Conservation (phyloP, 2,329 filamentous ascomycete genomes). For the Colletotrichum musicola region DNA sequence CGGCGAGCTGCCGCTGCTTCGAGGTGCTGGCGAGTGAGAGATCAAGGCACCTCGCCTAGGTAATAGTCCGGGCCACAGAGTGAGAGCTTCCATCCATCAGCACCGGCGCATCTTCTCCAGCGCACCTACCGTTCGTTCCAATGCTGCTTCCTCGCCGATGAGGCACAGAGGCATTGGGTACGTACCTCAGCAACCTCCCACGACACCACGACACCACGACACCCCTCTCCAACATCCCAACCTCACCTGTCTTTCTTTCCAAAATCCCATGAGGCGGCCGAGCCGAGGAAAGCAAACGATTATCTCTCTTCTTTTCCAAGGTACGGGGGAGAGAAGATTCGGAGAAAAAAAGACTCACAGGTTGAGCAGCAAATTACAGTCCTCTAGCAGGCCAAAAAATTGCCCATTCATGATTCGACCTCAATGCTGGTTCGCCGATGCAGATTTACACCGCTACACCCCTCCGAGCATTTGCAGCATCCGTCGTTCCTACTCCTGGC, state of each 20-base stretch:
- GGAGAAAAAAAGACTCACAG: not conserved
- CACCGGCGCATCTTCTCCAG: constrained; percentile 21
- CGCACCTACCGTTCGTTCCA: too few species aligned
- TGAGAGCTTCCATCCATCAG: not conserved
- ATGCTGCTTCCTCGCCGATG: too few species aligned
- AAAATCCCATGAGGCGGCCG: constrained; percentile 13
- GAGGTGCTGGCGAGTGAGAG: not conserved
- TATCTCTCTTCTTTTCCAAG: not conserved
- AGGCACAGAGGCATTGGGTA: too few species aligned
- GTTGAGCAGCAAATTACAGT: not conserved
- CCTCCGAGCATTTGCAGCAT: constrained; percentile 18
- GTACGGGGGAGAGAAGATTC: not conserved
- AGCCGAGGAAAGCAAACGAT: constrained; percentile 18
- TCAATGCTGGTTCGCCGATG: not conserved
- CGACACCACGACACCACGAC: constrained; percentile 3
- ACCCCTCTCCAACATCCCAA: not conserved
- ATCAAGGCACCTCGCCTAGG: too few species aligned
- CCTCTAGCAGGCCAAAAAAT: too few species aligned
- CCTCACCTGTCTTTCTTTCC: not conserved
- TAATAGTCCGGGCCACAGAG: too few species aligned
- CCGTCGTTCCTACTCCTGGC: not conserved
- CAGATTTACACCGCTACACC: constrained; percentile 19
- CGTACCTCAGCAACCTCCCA: too few species aligned
- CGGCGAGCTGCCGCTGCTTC: not conserved
- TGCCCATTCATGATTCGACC: not conserved